Evolutionary conservation across 2,329 filamentous ascomycete genomes (phyloP).

Genomic region (Neonectria faginata): DNA sequence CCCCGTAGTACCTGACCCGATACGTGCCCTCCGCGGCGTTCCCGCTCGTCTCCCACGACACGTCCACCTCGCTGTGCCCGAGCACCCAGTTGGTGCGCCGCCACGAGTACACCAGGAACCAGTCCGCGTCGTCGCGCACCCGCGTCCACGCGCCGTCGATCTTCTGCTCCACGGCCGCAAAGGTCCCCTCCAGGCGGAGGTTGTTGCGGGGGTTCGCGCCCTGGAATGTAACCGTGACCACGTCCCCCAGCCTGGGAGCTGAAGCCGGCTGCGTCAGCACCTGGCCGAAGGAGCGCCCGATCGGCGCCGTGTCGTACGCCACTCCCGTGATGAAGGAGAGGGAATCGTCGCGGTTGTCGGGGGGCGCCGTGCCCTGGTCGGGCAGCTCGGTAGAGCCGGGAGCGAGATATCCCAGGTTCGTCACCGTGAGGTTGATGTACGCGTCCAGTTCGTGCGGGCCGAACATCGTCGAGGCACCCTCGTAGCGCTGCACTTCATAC

Average conservation of each 20-base stretch:
- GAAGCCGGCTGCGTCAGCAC: conserved; percentile 66
- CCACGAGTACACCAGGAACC: conserved; percentile 87
- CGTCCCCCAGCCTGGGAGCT: conserved; percentile 69
- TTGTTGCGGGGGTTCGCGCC: conserved; percentile 94
- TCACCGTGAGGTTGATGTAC: conserved; percentile 88
- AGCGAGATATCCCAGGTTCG: conserved; percentile 59
- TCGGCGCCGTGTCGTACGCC: conserved; percentile 75
- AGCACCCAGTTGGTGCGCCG: conserved; percentile 74
- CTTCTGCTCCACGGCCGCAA: conserved; percentile 78
- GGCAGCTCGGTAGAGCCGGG: conserved; percentile 54
- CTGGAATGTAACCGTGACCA: conserved; percentile 77
- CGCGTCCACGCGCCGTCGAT: conserved; percentile 67
- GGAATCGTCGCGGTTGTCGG: conserved; percentile 81
- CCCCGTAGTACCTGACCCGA: conserved; percentile 85
- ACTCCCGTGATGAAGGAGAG: conserved; percentile 85
- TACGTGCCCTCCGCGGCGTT: conserved; percentile 74
- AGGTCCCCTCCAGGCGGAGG: conserved; percentile 81
- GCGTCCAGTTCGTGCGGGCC: conserved; percentile 85
- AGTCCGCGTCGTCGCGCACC: conserved; percentile 81
- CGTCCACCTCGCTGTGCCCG: conserved; percentile 80
- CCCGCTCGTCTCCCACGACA: conserved; percentile 76
- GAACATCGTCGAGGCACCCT: conserved; percentile 93
- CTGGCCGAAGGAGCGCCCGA: conserved; percentile 77
- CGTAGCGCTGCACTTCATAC: conserved; percentile 87
- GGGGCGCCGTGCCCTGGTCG: conserved; percentile 71